Evolutionary conservation across 257 asterid genomes (phyloP), one percentile per base, ranked within the genome.

Genomic region (Lycium barbarum): DNA sequence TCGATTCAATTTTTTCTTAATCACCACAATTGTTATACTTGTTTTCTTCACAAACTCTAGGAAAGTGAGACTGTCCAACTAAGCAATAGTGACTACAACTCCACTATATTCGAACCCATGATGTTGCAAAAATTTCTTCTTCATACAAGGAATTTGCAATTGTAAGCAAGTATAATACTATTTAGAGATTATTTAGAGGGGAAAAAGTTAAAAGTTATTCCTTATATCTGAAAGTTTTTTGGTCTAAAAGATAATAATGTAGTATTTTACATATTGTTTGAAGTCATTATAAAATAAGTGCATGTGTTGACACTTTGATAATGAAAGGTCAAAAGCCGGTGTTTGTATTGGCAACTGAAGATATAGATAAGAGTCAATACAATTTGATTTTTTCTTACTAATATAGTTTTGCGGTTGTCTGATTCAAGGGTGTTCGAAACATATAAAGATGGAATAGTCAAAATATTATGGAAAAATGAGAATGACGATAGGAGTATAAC

Each of bases 301-400:
- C 53, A 68, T 70, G 79, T 70, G 54, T 70, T 70, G 35, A 70
- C 54, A 18, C 45, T 70, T 38, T 38, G 35, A 40, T 8, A 1
- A 0, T 40, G 79, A 40, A 38, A 40, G 33, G 79, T 70, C 14
- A 38, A 70, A 70, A 9, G 54, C 54, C 54, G 2, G 54, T 70
- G 33, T 70, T 54, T 70, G 79, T 17, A 15, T 70, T 40, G 79
- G 79, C 79, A 70, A 70, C 79, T 70, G 33, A 40, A 70, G 54
- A 70, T 15, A 7, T 35, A 70, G 15, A 70, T 3, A 38, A 68
- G 79, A 40, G 79, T 70, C 78, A 38, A 70, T 70, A 70, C 0
- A 70, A 38, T 38, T 70, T 70, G 78, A 38, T 17, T 13, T 15
- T 17, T 70, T 70, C 78, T 40, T 40, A 40, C 45, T 3, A 26